Evolutionary conservation across 257 asterid genomes (phyloP).

Genomic region (Nicotiana undulata): DNA sequence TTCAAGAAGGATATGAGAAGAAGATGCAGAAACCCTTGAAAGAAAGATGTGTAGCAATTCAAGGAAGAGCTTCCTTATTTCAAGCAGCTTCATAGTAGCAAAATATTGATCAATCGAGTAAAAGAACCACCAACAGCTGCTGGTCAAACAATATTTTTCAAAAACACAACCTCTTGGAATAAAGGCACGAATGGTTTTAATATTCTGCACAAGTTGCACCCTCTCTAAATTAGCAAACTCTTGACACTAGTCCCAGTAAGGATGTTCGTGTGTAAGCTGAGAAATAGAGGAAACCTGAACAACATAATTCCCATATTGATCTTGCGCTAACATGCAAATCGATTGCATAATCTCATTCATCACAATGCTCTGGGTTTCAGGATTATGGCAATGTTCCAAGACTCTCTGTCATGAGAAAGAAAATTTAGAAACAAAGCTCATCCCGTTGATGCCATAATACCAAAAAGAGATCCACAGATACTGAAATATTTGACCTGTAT

Average conservation of each 20-base stretch:
- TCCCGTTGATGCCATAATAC: not conserved
- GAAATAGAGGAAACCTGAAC: conserved; percentile 53
- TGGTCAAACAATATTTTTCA: not conserved
- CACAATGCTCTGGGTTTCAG: conserved; percentile 53
- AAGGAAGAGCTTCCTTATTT: not conserved
- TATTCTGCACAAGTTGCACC: not conserved
- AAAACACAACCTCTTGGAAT: not conserved
- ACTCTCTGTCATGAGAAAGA: conserved; percentile 44
- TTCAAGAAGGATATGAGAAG: not conserved
- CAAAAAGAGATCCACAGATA: not conserved
- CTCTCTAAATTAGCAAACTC: conserved; percentile 1
- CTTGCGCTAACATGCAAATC: conserved; percentile 68
- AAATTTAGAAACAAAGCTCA: conserved; percentile 17
- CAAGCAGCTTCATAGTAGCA: not conserved
- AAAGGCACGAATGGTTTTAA: not conserved
- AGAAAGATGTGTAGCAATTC: not conserved
- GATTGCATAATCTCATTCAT: conserved; percentile 65
- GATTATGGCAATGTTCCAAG: conserved; percentile 60
- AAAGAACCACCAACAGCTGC: not conserved
- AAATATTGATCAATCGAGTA: not conserved
- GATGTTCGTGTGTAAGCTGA: not conserved
- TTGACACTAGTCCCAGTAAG: not conserved
- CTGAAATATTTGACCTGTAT: conserved; percentile 47
- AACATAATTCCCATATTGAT: conserved; percentile 82
- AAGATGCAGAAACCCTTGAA: not conserved